These are phyloP conservation scores for Bidens hawaiensis DNA, from an alignment of 140 eudicot genomes.

Conservation along the genomic window DNA sequence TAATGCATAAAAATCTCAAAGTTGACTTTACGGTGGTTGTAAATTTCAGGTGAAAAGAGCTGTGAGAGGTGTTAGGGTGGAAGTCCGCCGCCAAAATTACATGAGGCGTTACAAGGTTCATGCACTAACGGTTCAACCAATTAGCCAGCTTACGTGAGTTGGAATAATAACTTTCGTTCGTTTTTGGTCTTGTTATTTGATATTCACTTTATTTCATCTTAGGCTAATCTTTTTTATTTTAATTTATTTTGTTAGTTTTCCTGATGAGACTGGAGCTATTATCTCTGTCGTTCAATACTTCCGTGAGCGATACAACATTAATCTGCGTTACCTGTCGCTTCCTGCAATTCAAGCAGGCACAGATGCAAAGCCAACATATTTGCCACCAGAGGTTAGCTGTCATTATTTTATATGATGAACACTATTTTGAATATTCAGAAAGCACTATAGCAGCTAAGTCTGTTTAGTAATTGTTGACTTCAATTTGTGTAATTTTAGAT, in stretches of 20 bases:
- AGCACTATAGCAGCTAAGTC: not conserved
- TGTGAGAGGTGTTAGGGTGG: constrained; percentile 51
- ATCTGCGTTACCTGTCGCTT: constrained; percentile 28
- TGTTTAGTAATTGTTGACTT: not conserved
- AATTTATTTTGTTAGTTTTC: constrained; percentile 16
- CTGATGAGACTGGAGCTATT: constrained; percentile 33
- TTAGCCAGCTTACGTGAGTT: constrained; percentile 44
- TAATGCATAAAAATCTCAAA: not conserved
- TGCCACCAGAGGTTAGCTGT: constrained; percentile 82
- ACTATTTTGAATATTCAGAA: too few species aligned
- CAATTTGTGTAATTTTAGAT: constrained; percentile 23
- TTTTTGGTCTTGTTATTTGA: not conserved
- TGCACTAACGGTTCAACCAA: constrained; percentile 41
- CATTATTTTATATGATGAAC: not conserved
- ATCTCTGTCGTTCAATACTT: constrained; percentile 51
- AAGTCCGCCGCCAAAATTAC: constrained; percentile 30
- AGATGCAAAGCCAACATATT: constrained; percentile 47
- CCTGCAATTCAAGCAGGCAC: constrained; percentile 71
- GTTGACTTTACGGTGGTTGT: not conserved
- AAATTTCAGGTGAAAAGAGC: constrained; percentile 56
- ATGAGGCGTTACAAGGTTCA: constrained; percentile 43
- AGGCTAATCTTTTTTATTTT: not conserved
- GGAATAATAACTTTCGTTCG: not conserved
- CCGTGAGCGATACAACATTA: constrained; percentile 33
- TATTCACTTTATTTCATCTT: not conserved